Percentiles rank a stretch among this genome's conserved stretches.
Evolutionary conservation across 1,139 yeast genomes (phyloP).

Genomic region (Lodderomyces orthopsilosis): DNA sequence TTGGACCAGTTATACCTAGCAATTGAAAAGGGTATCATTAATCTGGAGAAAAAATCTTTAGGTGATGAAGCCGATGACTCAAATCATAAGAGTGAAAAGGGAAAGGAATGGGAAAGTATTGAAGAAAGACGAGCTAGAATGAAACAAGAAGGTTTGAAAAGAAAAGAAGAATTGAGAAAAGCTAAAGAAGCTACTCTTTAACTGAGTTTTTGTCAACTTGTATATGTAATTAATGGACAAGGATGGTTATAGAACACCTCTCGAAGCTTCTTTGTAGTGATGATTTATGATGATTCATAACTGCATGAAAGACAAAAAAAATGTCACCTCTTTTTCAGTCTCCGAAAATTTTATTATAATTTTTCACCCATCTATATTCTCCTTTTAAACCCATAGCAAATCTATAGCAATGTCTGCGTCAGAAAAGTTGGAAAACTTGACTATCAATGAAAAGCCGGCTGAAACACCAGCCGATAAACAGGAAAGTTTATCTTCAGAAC

Average conservation of each 20-base stretch:
- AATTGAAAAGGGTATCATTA: slow-evolving; percentile 29
- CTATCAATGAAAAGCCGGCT: slow-evolving; percentile 13
- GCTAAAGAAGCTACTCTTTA: not conserved
- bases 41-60: not conserved
- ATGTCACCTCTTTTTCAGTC: slow-evolving; percentile 4
- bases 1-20: slow-evolving; percentile 46
- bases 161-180: slow-evolving; percentile 21
- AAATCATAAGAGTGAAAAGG: slow-evolving; percentile 9
- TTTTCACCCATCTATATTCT: not conserved
- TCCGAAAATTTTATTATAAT: not conserved
- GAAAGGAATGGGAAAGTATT: slow-evolving; percentile 24
- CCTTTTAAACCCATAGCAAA: not conserved
- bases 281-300: no score
- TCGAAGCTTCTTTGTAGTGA: no score
- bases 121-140: slow-evolving; percentile 63
- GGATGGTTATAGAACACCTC: no score
- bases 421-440: slow-evolving; percentile 15
- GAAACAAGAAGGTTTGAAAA: slow-evolving; percentile 57
- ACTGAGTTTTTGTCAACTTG: not conserved
- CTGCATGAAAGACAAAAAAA: slow-evolving; percentile 2
- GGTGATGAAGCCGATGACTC: slow-evolving; percentile 6
- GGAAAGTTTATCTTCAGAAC: slow-evolving; percentile 14
- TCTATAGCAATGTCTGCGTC: slow-evolving; percentile 12
- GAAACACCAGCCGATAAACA: slow-evolving; percentile 15
- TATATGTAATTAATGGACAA: not conserved